A percentile compares a stretch with the other conserved stretches of the same genome.
These are phyloP conservation scores for Neonectria punicea DNA, from an alignment of 2,329 filamentous ascomycete genomes.

Conservation along the genomic window DNA sequence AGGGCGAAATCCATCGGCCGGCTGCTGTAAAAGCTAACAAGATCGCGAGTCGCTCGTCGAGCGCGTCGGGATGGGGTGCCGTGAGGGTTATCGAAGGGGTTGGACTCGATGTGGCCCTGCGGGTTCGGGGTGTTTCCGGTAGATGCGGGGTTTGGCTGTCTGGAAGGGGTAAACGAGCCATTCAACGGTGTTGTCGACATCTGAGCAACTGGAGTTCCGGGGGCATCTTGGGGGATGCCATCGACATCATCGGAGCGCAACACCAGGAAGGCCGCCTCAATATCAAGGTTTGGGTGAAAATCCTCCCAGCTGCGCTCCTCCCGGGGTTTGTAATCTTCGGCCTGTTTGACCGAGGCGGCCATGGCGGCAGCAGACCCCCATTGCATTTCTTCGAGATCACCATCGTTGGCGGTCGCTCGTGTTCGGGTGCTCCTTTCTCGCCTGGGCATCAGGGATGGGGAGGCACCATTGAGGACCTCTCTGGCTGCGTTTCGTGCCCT, in stretches of 20 bases:
- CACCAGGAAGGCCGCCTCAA: slow-evolving; percentile 81
- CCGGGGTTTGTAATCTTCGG: slow-evolving; percentile 95
- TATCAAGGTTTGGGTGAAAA: slow-evolving; percentile 94
- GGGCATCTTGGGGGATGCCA: slow-evolving; percentile 63
- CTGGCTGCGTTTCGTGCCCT: slow-evolving; percentile 62
- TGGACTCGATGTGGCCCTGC: slow-evolving; percentile 46
- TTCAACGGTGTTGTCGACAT: slow-evolving; percentile 47
- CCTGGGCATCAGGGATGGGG: slow-evolving; percentile 60
- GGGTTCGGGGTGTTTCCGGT: slow-evolving; percentile 56
- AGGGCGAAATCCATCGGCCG: slow-evolving; percentile 55
- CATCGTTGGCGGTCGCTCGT: slow-evolving; percentile 62
- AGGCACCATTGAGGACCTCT: slow-evolving; percentile 52
- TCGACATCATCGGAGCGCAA: slow-evolving; percentile 89
- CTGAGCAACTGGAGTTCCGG: slow-evolving; percentile 50
- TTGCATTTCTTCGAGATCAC: slow-evolving; percentile 70
- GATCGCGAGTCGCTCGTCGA: slow-evolving; percentile 61
- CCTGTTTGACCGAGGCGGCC: slow-evolving; percentile 87
- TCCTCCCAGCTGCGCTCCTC: slow-evolving; percentile 98
- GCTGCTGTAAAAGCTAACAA: slow-evolving; percentile 63
- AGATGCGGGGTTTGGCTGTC: slow-evolving; percentile 56
- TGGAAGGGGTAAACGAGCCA: slow-evolving; percentile 58
- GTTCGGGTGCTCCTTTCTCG: slow-evolving; percentile 68
- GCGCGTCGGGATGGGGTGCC: slow-evolving; percentile 50
- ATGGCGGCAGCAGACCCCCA: slow-evolving; percentile 91
- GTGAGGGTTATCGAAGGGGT: slow-evolving; percentile 44